phyloP scores from a whole-genome alignment of 106 monocot genomes.

The Dactylorhiza incarnata region DNA sequence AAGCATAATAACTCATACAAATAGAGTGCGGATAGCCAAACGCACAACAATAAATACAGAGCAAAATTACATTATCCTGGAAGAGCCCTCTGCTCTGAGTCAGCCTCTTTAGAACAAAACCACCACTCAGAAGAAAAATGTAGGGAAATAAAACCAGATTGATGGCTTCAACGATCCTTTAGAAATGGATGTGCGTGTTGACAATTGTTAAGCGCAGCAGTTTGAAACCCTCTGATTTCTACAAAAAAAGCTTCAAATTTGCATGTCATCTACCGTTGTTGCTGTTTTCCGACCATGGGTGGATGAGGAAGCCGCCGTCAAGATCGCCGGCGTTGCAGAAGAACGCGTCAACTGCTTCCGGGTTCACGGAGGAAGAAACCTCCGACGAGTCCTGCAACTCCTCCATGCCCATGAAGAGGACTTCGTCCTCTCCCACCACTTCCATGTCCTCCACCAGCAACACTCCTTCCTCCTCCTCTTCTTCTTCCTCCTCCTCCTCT shows the following conservation, averaged over 20 bases:
- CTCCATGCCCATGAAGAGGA: constrained; percentile 19
- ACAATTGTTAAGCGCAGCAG: background rate
- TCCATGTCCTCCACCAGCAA: constrained; percentile 39
- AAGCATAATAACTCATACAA: too few species aligned
- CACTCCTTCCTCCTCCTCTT: constrained; percentile 22
- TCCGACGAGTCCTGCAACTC: background rate
- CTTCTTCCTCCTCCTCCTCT: constrained; percentile 15
- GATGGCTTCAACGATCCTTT: background rate
- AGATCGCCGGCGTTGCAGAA: background rate
- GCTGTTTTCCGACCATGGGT: background rate
- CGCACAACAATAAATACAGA: too few species aligned
- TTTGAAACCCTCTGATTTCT: background rate
- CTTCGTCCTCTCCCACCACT: constrained; percentile 24
- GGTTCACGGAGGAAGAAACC: background rate
- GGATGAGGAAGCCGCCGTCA: background rate
- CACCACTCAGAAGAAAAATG: too few species aligned
- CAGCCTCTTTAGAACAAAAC: too few species aligned
- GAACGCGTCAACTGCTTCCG: background rate
- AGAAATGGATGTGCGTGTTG: background rate
- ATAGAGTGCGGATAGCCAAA: too few species aligned
- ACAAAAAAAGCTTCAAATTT: background rate
- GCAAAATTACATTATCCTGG: too few species aligned
- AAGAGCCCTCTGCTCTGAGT: too few species aligned
- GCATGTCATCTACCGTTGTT: background rate
- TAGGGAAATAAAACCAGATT: background rate